These are phyloP conservation scores for Cadophora luteo-olivacea DNA, from an alignment of 2,329 filamentous ascomycete genomes.

Conservation along the genomic window DNA sequence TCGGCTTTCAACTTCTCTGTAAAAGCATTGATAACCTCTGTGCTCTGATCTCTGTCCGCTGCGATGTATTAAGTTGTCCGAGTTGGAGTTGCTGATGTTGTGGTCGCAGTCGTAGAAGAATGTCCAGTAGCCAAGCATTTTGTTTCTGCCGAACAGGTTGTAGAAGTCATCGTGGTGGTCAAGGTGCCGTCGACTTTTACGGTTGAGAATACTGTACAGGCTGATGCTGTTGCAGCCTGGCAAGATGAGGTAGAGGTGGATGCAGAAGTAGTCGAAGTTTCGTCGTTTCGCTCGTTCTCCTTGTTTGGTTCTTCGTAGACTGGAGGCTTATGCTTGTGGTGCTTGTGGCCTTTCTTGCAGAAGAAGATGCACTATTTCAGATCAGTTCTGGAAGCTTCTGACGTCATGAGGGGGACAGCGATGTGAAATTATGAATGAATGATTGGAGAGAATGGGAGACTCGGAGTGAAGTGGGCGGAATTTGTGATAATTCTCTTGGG, in stretches of 20 bases:
- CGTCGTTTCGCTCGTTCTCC: background rate
- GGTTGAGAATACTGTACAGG: background rate
- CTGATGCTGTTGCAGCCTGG: background rate
- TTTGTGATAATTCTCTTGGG: no score
- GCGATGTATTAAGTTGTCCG: background rate
- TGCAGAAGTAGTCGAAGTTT: background rate
- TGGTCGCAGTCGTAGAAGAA: background rate
- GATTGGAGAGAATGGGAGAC: no score
- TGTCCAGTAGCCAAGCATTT: conserved; percentile 1
- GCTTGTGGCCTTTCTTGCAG: conserved; percentile 3
- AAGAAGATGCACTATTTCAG: conserved; percentile 11
- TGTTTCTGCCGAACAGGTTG: background rate
- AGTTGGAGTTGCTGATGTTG: background rate
- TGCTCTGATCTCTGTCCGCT: background rate
- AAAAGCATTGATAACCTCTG: background rate
- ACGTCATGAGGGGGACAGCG: no score
- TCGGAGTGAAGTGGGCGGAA: no score
- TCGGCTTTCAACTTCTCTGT: background rate
- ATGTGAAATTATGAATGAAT: no score
- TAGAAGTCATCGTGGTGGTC: conserved; percentile 4
- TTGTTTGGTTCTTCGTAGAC: conserved; percentile 9
- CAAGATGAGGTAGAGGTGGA: background rate
- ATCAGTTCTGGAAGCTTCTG: background rate
- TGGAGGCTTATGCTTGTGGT: conserved; percentile 10
- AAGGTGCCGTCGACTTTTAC: background rate